Evolutionary conservation across 1,139 yeast genomes (phyloP), one percentile per base, ranked within the genome.

Genomic region (Kodamaea alishanica): DNA sequence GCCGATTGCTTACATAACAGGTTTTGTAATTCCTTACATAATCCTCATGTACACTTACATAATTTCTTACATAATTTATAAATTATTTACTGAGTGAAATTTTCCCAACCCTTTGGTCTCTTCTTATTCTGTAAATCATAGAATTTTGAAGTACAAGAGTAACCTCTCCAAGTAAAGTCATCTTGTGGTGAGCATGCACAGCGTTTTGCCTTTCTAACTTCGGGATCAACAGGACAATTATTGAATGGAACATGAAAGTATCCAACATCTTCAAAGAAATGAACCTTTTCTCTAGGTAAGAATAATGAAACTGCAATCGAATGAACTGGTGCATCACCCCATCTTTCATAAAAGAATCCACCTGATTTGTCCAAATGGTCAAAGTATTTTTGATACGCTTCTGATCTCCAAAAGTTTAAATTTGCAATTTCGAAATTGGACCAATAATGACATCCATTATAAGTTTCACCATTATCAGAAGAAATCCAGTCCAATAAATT

Each of bases 301-400:
- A 87, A 81, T 44, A 86, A 65, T 3, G 90, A 70, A n/a, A 85
- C 95, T 9, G 92, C 95, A 53, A 87, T 79, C 9, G 95, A 84
- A 58, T 87, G 96, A 29, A 87, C 82, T 28, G 96, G 95, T 8
- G 95, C 95, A 63, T 86, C 96, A 44, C 95, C 95, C 95, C 95
- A 87, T 58, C 95, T 75, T 65, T 87, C 95, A 59, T 87, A 87
- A 64, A 83, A 87, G 66, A 87, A 87, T 5, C 95, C 95, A 54
- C 95, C 96, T 10, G 84, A 76, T 48, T 77, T 64, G 59, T 86
- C 96, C 51, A 86, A 74, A 55, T 72, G 68, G 26, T 84, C 83
- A 51, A 86, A 87, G 60, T 81, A 86, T 37, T 74, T 71, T 39
- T 65, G 61, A 59, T 85, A 86, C 11, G 86, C 86, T 37, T 81